Base-by-base conservation (phyloP, 768 basidiomycete species). In the Multifurca ochricompacta region DNA sequence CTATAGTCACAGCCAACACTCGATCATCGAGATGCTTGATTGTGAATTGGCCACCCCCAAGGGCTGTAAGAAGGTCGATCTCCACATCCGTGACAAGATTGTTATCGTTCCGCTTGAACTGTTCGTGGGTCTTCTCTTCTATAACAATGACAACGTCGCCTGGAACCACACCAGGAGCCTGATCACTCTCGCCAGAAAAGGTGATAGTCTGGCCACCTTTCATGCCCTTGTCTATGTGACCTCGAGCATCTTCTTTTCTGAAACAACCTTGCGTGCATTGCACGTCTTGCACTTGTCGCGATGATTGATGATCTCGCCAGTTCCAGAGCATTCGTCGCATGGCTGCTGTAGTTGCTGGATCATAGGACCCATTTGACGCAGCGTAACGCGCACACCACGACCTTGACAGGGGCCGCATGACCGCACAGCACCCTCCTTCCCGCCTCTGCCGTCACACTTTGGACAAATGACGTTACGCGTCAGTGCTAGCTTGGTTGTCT, bases 191-290 rank as follows among this genome's bases (percentile, higher is more conserved):
- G 42, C 93, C 93, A 50, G 75, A 67, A 73, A 95, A 96, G 50
- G 77, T 79, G 64, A 95, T 87, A 0, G 88, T 91, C 70, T 95
- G 89, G 10, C 91, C 91, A 51, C 86, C 85, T 73, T 87, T 90
- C 93, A 96, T 96, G 48, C 93, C 93, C 76, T 91, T 93, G 79
- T 97, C 94, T 77, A 97, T 87, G 68, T 93, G 89, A 99, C 95
- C 71, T 99, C 96, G 65, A 98, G 74, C 57, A 97, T 84, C 74
- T 98, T 98, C 71, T 95, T 91, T 71, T 99, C 96, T 34, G 88
- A 82, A 37, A 87, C 56, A 50, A 88, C 85, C 77, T 98, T 99
- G 79, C 95, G 96, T 61, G 91, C 96, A 69, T 88, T 89, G 79
- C 96, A 99, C 31, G 73, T 74, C 67, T 82, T 78, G 80, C 96